These are phyloP conservation scores for Candida maris DNA, from an alignment of 805 yeast species.

Conservation along the genomic window DNA sequence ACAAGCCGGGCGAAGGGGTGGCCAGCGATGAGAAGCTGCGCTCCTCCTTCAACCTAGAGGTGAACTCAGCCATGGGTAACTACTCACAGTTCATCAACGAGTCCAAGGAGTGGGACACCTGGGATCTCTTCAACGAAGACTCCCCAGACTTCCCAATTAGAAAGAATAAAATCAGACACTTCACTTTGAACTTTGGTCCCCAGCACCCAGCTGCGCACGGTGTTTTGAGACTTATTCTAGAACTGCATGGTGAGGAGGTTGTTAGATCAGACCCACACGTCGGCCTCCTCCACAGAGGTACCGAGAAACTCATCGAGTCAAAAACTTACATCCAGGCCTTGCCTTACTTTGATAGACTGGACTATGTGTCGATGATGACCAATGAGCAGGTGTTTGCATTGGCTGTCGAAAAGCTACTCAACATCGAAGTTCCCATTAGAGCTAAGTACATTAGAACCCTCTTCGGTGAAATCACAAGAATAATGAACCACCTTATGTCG, in stretches of 20 bases:
- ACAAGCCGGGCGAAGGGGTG: slow-evolving; percentile 21
- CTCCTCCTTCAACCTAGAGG: slow-evolving; percentile 26
- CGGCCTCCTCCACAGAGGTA: slow-evolving; percentile 83
- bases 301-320: slow-evolving; percentile 82
- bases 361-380: slow-evolving; percentile 85
- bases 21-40: slow-evolving; percentile 22
- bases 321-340: slow-evolving; percentile 85
- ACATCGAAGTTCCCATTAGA: slow-evolving; percentile 80
- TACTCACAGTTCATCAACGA: slow-evolving; percentile 33
- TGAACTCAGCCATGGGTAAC: slow-evolving; percentile 42
- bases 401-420: slow-evolving; percentile 80
- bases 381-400: slow-evolving; percentile 81
- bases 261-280: slow-evolving; percentile 86
- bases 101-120: slow-evolving; percentile 33
- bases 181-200: slow-evolving; percentile 88
- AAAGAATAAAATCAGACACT: slow-evolving; percentile 67
- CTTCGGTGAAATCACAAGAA: slow-evolving; percentile 83
- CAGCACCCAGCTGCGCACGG: slow-evolving; percentile 97
- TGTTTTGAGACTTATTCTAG: slow-evolving; percentile 79
- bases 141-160: slow-evolving; percentile 34
- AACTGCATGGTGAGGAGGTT: slow-evolving; percentile 85
- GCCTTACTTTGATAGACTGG: slow-evolving; percentile 85
- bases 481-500: slow-evolving; percentile 82
- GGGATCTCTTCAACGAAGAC: slow-evolving; percentile 34
- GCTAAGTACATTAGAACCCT: slow-evolving; percentile 81